phyloP scores from a whole-genome alignment of 2,329 filamentous ascomycete genomes.

The Plenodomus biglobosus region DNA sequence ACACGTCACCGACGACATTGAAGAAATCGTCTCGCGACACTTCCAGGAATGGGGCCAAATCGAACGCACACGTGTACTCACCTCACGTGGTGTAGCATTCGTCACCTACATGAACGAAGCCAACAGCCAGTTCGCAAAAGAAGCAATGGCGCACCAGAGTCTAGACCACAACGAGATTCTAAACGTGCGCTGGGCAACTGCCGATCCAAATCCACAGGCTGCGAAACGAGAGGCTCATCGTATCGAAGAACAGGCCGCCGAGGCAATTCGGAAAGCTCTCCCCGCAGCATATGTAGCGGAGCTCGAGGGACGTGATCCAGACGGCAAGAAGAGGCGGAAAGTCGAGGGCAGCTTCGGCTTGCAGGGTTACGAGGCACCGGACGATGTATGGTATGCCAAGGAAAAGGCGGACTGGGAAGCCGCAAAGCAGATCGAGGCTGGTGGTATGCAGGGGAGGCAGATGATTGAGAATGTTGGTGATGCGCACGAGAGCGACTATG shows the following conservation, averaged over 20 bases:
- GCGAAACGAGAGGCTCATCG: slow-evolving; percentile 86
- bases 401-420: slow-evolving; percentile 68
- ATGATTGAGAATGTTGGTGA: slow-evolving; percentile 52
- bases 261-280: slow-evolving; percentile 83
- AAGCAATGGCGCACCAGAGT: slow-evolving; percentile 93
- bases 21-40: slow-evolving; percentile 91
- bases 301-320: slow-evolving; percentile 86
- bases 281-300: slow-evolving; percentile 91
- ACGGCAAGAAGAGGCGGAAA: slow-evolving; percentile 83
- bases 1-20: slow-evolving; percentile 94
- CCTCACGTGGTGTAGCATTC: slow-evolving; percentile 86
- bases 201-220: slow-evolving; percentile 92
- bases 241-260: slow-evolving; percentile 94
- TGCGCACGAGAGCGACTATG: slow-evolving; percentile 37
- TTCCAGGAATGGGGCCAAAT: slow-evolving; percentile 97
- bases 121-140: slow-evolving; percentile 56
- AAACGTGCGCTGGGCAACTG: slow-evolving; percentile 96
- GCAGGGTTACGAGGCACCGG: slow-evolving; percentile 88
- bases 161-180: slow-evolving; percentile 90
- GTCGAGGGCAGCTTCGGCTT: slow-evolving; percentile 84
- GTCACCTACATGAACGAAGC: slow-evolving; percentile 87
- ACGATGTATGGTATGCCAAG: slow-evolving; percentile 88
- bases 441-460: slow-evolving; percentile 55
- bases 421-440: slow-evolving; percentile 59
- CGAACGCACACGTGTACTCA: slow-evolving; percentile 84